Base-by-base conservation (phyloP, 129 eudicot genomes). In the Scalesia atractyloides region DNA sequence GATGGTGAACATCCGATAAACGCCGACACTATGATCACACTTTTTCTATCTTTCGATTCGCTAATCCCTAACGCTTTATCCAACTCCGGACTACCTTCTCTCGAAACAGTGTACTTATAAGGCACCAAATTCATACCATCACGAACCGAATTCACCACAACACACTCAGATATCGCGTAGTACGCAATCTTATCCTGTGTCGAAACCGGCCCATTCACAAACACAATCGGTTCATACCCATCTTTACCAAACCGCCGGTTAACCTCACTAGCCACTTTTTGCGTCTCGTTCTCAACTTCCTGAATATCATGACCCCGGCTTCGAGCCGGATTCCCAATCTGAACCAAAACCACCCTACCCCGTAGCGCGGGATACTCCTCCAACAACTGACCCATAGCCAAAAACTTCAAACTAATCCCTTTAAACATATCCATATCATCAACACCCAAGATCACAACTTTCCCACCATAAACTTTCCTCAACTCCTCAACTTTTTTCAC, bases 51-150 rank as follows among this genome's bases (percentile, higher is more conserved):
- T 9, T 72, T 71, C 4, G 76, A 50, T 33, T 63, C 84, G 3
- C 50, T 60, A 15, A 80, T 33, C 44, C 86, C 95, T 69, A 82
- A 68, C 2, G 84, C 97, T 61, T 73, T 75, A 63, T 91, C 97
- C 37, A 88, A 65, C 57, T 66, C 83, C 1, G 87, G 86, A 49
- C 86, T 79, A 18, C 96, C 79, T 56, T 94, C 91, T 15, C 99
- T 82, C 6, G 87, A 86, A 9, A 90, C 97, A 0, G 89, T 94
- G 76, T 94, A 94, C 86, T 84, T 86, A 67, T 94, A 94, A 24
- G 99, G 97, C 5, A 94, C 93, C 83, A 94, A 82, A 83, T 94
- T 94, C 99, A 94, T 86, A 19, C 99, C 99, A 86, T 94, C 99
- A 24, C 97, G 86, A 44, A 94, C 91, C 15, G 96, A 89, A 86